phyloP scores from a whole-genome alignment of 768 basidiomycete genomes.

The Udeniomyces megalosporus region DNA sequence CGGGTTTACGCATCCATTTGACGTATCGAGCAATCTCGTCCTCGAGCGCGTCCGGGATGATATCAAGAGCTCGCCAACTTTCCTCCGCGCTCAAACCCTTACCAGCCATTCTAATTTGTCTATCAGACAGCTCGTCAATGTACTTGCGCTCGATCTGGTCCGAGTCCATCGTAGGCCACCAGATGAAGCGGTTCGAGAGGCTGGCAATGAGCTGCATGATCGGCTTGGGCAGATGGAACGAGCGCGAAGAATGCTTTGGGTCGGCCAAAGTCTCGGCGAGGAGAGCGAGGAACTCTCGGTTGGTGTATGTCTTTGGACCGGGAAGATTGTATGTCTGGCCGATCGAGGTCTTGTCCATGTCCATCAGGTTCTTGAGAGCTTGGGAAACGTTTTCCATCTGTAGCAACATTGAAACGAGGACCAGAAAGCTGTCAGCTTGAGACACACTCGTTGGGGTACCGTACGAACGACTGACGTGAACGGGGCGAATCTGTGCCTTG shows the following conservation, averaged over 20 bases:
- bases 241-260: conserved; percentile 53
- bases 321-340: conserved; percentile 59
- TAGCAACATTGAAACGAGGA: not conserved
- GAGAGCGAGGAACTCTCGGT: conserved; percentile 38
- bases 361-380: conserved; percentile 63
- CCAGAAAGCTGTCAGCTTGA: too few species aligned
- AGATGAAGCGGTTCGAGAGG: conserved; percentile 45
- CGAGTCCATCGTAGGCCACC: conserved; percentile 85
- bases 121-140: conserved; percentile 46
- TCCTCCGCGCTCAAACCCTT: conserved; percentile 24
- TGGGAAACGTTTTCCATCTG: conserved; percentile 90
- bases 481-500: conserved; percentile 72
- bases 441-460: conserved; percentile 13
- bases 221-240: conserved; percentile 58
- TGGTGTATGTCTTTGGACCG: conserved; percentile 71
- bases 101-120: conserved; percentile 22
- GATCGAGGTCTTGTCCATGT: conserved; percentile 38
- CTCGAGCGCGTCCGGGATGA: too few species aligned
- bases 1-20: too few species aligned
- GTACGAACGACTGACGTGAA: conserved; percentile 62
- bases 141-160: conserved; percentile 82
- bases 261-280: conserved; percentile 36
- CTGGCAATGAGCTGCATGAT: conserved; percentile 50
- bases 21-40: too few species aligned
- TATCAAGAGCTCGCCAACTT: conserved; percentile 41